Conservation (phyloP, 2,329 filamentous ascomycete species). For the Pestalotiopsis sp. region DNA sequence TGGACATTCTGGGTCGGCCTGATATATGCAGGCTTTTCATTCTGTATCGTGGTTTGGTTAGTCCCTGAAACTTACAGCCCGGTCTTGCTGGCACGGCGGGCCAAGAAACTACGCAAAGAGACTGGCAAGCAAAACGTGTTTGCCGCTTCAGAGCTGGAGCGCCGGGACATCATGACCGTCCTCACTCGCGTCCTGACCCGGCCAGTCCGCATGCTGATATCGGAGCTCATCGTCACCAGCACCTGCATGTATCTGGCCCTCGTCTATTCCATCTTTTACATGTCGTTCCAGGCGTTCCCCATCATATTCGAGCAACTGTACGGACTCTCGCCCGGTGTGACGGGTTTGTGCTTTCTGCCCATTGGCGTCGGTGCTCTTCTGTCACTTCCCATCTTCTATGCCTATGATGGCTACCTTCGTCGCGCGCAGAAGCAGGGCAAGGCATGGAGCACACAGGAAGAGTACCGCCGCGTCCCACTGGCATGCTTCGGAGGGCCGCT, state of each 20-base stretch:
- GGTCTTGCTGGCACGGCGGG: slow-evolving; percentile 58
- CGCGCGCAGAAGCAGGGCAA: slow-evolving; percentile 51
- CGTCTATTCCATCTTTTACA: slow-evolving; percentile 67
- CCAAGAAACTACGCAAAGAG: slow-evolving; percentile 57
- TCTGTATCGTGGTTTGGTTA: slow-evolving; percentile 58
- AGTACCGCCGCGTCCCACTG: slow-evolving; percentile 71
- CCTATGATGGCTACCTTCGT: slow-evolving; percentile 64
- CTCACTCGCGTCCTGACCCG: slow-evolving; percentile 71
- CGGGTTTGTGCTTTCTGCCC: slow-evolving; percentile 70
- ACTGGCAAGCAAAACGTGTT: slow-evolving; percentile 52
- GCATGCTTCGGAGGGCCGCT: slow-evolving; percentile 72
- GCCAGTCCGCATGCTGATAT: slow-evolving; percentile 71
- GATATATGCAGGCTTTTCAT: slow-evolving; percentile 66
- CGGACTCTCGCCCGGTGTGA: slow-evolving; percentile 62
- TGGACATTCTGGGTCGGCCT: slow-evolving; percentile 74
- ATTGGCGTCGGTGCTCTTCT: slow-evolving; percentile 66
- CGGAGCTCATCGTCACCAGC: slow-evolving; percentile 73
- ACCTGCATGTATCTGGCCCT: slow-evolving; percentile 73
- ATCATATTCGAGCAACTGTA: slow-evolving; percentile 69
- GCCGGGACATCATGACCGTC: slow-evolving; percentile 58
- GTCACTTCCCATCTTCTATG: slow-evolving; percentile 62
- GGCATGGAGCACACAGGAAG: slow-evolving; percentile 62
- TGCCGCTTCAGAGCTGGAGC: slow-evolving; percentile 66
- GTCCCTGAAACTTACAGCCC: slow-evolving; percentile 67
- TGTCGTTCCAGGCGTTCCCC: slow-evolving; percentile 77